These are phyloP conservation scores for Reutealis trisperma DNA, from an alignment of 345 rosid genomes.

Conservation along the genomic window DNA sequence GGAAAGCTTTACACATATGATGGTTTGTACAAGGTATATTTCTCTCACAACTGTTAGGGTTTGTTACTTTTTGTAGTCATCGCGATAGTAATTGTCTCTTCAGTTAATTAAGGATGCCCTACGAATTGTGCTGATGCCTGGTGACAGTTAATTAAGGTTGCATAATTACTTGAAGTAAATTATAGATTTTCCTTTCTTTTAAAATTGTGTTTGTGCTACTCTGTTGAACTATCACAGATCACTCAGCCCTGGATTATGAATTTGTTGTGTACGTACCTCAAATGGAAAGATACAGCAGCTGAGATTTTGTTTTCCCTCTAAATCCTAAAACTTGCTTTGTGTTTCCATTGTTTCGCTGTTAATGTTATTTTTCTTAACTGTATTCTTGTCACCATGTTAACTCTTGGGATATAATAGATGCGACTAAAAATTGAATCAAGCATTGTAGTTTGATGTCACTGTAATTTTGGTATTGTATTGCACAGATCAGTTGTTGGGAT, in stretches of 20 bases:
- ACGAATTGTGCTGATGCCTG: neutral
- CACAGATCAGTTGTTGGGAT: neutral
- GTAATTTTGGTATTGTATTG: neutral
- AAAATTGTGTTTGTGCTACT: neutral
- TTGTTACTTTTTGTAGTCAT: neutral
- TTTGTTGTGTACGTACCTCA: neutral
- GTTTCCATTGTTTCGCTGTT: neutral
- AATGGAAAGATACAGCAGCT: no score
- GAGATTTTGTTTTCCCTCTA: no score
- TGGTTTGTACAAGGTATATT: conserved; percentile 80
- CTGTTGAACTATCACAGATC: neutral
- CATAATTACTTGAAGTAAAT: neutral
- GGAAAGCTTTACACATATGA: conserved; percentile 83
- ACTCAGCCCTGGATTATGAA: neutral
- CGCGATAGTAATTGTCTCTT: neutral
- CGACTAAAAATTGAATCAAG: neutral
- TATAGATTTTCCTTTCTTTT: neutral
- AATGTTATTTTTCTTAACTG: no score
- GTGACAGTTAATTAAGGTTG: neutral
- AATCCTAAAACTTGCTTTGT: neutral
- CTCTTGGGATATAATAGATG: neutral
- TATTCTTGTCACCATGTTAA: neutral
- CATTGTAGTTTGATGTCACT: neutral
- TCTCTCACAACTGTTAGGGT: neutral
- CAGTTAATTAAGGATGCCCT: no score